A percentile compares a stretch with the other conserved stretches of the same genome.
Conservation (phyloP, 306 rosid genomes). For the Dalbergia oliveri region DNA sequence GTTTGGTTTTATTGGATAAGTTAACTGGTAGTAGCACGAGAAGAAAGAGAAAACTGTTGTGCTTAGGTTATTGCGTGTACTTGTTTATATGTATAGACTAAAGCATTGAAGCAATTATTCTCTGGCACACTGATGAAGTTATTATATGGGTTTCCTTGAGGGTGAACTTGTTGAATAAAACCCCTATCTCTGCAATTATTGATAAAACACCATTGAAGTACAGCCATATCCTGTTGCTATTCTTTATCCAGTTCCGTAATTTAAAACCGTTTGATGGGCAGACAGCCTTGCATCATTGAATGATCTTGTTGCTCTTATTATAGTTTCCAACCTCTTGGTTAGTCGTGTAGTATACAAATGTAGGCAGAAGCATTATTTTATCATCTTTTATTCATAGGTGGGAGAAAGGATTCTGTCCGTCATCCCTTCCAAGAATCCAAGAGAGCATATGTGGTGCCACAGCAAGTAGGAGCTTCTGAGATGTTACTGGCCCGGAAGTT, state of each 20-base stretch:
- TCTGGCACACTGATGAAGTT: constrained; percentile 8
- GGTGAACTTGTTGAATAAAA: constrained; percentile 7
- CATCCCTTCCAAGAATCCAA: constrained; percentile 98
- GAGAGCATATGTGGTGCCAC: constrained; percentile 99
- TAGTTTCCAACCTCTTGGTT: constrained; percentile 31
- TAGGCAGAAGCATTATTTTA: constrained; percentile 21
- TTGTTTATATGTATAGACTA: neutral
- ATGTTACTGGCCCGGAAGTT: constrained; percentile 87
- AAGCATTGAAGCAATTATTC: constrained; percentile 12
- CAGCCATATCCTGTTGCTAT: too few species aligned
- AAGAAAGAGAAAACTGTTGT: neutral
- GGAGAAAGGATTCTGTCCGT: constrained; percentile 92
- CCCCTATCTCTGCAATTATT: constrained; percentile 5
- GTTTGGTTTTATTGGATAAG: neutral
- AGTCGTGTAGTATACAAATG: constrained; percentile 14
- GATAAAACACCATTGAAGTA: constrained; percentile 14
- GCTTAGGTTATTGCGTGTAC: constrained; percentile 17
- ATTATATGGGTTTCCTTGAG: constrained; percentile 20
- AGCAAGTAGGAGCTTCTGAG: constrained; percentile 88
- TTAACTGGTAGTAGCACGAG: neutral
- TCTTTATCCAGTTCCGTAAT: too few species aligned
- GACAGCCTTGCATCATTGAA: too few species aligned
- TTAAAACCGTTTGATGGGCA: too few species aligned
- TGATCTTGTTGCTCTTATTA: too few species aligned
- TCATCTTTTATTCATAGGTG: constrained; percentile 61